A percentile compares a stretch with the other conserved stretches of the same genome.
Conservation (phyloP, 371 early-diverging fungal species). For the Apophysomyces sp. region DNA sequence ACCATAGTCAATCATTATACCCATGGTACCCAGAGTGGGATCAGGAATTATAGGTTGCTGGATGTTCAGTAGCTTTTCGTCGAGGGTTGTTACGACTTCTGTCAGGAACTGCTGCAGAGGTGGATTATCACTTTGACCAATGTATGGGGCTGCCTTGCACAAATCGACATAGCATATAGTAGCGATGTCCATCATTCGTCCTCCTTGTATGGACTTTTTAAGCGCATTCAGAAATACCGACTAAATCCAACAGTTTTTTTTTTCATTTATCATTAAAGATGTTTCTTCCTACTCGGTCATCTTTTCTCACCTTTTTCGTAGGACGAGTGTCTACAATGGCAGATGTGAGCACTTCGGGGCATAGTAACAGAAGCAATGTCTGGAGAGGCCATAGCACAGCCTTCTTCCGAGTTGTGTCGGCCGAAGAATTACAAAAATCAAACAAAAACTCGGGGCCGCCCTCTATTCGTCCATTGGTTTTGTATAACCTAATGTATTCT, state of each 20-base stretch:
- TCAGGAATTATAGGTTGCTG: background rate
- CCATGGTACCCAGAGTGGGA: conserved; percentile 21
- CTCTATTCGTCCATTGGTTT: conserved; percentile 59
- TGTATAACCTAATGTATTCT: conserved; percentile 66
- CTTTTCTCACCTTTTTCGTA: conserved; percentile 34
- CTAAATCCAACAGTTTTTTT: too few species aligned
- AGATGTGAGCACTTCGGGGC: conserved; percentile 67
- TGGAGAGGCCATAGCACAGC: conserved; percentile 79
- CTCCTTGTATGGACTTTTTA: conserved; percentile 55
- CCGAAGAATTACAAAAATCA: conserved; percentile 63
- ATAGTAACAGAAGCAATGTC: conserved; percentile 70
- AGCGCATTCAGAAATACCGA: conserved; percentile 64
- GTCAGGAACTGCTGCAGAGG: background rate
- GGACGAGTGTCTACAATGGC: conserved; percentile 18
- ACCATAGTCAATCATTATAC: conserved; percentile 41
- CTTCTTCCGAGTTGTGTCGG: conserved; percentile 63
- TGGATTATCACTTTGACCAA: background rate
- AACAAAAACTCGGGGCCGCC: conserved; percentile 75
- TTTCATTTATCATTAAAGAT: too few species aligned
- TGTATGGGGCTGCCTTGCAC: conserved; percentile 69
- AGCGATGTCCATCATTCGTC: conserved; percentile 61
- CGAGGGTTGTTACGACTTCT: background rate
- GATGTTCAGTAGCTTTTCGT: background rate
- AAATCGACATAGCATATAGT: conserved; percentile 75
- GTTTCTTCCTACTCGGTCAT: background rate